Evolutionary conservation across 2,329 filamentous ascomycete species (phyloP), one percentile per base, ranked within the genome.

Genomic region (Xylaria sp.): DNA sequence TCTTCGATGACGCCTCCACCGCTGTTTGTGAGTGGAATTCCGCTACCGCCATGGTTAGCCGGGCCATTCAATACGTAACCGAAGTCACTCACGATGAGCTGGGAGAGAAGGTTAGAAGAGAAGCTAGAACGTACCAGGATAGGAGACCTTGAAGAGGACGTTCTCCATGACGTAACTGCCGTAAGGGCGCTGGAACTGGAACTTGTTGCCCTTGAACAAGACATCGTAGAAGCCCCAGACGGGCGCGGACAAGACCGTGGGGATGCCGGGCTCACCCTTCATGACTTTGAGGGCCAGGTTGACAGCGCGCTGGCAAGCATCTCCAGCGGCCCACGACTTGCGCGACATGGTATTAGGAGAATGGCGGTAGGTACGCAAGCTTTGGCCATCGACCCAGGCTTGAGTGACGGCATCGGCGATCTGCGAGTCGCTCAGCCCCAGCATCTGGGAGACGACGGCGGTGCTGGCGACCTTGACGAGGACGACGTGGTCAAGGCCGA

Each of bases 131-230:
- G 10, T 60, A 92, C 91, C 91, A 74, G 94, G 94, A 78, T 97
- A 98, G 46, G 95, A 99, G 63, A 99, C 95, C 87, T 99, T 99
- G 90, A 99, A 99, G 67, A 99, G 88, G 63, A 99, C 93, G 75
- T 98, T 99, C 87, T 99, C 95, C 95, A 99, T 99, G 69, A 99
- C 95, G 79, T 99, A 99, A 84, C 91, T 96, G 75, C 93, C 94
- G 75, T 99, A 99, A 61, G 90, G 88, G 66, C 95, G 89, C 84
- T 98, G 94, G 85, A 97, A 99, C 78, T 93, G 83, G 77, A 99
- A 99, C 79, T 91, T 91, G 73, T 96, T 92, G 80, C 93, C 93
- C 83, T 93, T 92, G 85, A 98, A 99, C 67, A 96, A 86, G 68
- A 98, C 93, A 75, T 99, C 95, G 81, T 99, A 99, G 86, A 98